Conservation (phyloP, 2,329 filamentous ascomycete genomes). For the Didymella lethalis region DNA sequence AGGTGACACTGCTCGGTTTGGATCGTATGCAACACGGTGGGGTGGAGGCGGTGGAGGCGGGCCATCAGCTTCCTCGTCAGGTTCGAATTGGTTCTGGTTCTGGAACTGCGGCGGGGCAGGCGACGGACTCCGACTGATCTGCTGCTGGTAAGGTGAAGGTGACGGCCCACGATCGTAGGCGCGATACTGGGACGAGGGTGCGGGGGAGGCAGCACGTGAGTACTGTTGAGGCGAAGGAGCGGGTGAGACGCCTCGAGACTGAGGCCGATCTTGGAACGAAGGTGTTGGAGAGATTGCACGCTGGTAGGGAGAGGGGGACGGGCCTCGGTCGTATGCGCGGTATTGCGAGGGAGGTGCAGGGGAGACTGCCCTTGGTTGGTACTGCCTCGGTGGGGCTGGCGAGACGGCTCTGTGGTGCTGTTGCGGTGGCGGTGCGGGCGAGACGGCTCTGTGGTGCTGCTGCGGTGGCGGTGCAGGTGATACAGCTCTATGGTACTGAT, state of each 20-base stretch:
- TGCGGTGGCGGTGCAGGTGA: constrained; percentile 35
- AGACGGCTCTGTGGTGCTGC: constrained; percentile 19
- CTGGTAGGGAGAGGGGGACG: constrained; percentile 41
- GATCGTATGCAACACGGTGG: constrained; percentile 67
- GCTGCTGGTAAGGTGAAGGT: constrained; percentile 48
- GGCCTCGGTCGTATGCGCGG: constrained; percentile 34
- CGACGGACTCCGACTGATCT: constrained; percentile 37
- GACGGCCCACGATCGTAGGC: constrained; percentile 53
- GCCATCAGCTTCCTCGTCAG: constrained; percentile 62
- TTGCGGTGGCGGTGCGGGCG: constrained; percentile 33
- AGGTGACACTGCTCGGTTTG: constrained; percentile 49
- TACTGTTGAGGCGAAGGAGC: constrained; percentile 41
- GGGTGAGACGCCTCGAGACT: constrained; percentile 41
- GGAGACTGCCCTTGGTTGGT: constrained; percentile 35
- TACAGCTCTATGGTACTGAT: constrained; percentile 12
- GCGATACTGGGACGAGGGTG: constrained; percentile 47
- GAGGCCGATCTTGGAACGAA: constrained; percentile 33
- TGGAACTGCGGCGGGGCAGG: constrained; percentile 44
- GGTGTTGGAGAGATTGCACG: constrained; percentile 45
- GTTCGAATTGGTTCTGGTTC: constrained; percentile 27
- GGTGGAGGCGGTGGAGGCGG: constrained; percentile 87
- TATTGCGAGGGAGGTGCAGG: constrained; percentile 41
- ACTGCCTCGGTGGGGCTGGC: constrained; percentile 39
- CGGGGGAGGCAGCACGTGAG: constrained; percentile 42
- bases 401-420: constrained; percentile 16